Conservation (phyloP, 129 eudicot species). For the Saposhnikovia divaricata region DNA sequence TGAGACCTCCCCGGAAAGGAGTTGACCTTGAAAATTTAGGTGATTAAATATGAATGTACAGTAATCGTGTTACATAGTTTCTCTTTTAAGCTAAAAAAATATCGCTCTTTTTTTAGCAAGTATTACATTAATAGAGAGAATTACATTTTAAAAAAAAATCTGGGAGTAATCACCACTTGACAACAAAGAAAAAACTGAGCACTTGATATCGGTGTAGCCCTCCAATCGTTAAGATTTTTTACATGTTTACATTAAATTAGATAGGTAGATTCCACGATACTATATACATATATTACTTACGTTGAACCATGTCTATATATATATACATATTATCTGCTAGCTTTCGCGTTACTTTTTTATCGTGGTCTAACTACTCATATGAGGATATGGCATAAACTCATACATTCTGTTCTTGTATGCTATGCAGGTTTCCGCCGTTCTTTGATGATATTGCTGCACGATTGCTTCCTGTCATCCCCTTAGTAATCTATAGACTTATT, state of each 20-base stretch:
- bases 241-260: not conserved
- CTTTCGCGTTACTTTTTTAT: not conserved
- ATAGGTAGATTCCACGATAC: not conserved
- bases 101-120: not conserved
- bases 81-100: not conserved
- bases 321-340: not conserved
- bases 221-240: not conserved
- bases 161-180: not conserved
- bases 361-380: not conserved
- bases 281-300: not conserved
- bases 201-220: not conserved
- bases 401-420: not conserved
- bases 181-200: not conserved
- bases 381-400: not conserved
- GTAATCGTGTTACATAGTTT: not conserved
- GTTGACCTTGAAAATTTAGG: not conserved
- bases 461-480: conserved; percentile 83
- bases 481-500: conserved; percentile 74
- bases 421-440: conserved; percentile 72
- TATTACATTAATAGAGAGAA: not conserved
- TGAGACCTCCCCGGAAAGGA: not conserved
- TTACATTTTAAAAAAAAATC: not conserved
- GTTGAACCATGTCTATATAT: not conserved
- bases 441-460: conserved; percentile 96
- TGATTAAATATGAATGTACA: not conserved